Percentiles rank a stretch among this genome's conserved stretches.
These are phyloP conservation scores for Myxozyma neotropica DNA, from an alignment of 805 yeast species.

Conservation along the genomic window DNA sequence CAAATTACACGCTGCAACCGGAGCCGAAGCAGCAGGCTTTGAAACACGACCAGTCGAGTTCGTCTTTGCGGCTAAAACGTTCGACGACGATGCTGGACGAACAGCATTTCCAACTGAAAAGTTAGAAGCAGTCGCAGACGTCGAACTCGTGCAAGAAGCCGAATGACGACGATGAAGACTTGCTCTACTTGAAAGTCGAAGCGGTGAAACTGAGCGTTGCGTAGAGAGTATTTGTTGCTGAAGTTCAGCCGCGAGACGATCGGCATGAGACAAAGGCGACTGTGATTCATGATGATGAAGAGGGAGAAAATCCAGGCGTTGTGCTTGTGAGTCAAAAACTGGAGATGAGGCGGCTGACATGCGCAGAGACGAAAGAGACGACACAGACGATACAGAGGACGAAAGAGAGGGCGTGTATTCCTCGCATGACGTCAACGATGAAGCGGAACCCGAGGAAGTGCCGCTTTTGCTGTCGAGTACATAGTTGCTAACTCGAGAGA, in stretches of 20 bases:
- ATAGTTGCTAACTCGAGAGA: background rate
- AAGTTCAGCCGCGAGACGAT: slow-evolving; percentile 4
- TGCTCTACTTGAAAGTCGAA: background rate
- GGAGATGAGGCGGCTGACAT: slow-evolving; percentile 19
- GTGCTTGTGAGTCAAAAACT: background rate
- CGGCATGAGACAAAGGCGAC: background rate
- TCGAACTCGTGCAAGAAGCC: slow-evolving; percentile 17
- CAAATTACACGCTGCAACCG: background rate
- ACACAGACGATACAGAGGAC: slow-evolving; percentile 15
- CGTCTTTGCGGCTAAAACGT: slow-evolving; percentile 5
- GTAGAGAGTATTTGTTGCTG: background rate
- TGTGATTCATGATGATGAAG: slow-evolving; percentile 6
- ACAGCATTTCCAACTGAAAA: background rate
- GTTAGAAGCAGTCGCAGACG: background rate
- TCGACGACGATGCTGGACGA: slow-evolving; percentile 1
- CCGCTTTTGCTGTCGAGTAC: background rate
- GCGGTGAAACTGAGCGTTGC: slow-evolving; percentile 3
- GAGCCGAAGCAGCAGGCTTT: slow-evolving; percentile 1
- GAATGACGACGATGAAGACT: slow-evolving; percentile 24
- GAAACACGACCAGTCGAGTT: background rate
- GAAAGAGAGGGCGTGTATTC: slow-evolving; percentile 25
- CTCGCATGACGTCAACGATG: slow-evolving; percentile 22
- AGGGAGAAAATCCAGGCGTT: slow-evolving; percentile 7
- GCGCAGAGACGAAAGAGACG: slow-evolving; percentile 16
- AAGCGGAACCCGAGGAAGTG: background rate